Percentiles rank a stretch among this genome's conserved stretches.
Conservation (phyloP, 306 rosid genomes). For the Comarum palustre region DNA sequence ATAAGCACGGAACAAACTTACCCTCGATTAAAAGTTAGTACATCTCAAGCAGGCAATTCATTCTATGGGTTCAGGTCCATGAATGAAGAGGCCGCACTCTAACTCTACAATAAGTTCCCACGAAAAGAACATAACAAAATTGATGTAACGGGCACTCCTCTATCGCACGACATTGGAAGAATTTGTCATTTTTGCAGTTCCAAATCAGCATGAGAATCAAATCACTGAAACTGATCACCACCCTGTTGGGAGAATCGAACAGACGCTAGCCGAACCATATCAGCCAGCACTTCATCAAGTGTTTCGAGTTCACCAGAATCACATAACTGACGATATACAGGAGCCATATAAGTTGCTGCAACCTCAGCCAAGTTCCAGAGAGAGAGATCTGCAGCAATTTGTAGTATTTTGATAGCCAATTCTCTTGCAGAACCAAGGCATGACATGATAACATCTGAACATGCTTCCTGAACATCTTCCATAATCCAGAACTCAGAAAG, state of each 20-base stretch:
- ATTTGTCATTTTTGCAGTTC: not conserved
- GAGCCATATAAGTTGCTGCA: conserved; percentile 62
- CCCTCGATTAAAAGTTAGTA: not conserved
- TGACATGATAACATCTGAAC: conserved; percentile 53
- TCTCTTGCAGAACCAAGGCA: conserved; percentile 53
- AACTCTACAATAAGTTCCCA: not conserved
- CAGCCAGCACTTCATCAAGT: conserved; percentile 56
- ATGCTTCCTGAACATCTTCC: conserved; percentile 57
- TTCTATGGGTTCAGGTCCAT: not conserved
- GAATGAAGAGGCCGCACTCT: not conserved
- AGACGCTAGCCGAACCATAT: conserved; percentile 64
- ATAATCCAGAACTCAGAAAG: conserved; percentile 72
- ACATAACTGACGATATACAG: conserved; percentile 58
- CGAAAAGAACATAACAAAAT: not conserved
- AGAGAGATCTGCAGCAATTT: conserved; percentile 54
- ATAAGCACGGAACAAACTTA: not conserved
- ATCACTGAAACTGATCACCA: conserved; percentile 12
- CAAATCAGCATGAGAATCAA: not conserved
- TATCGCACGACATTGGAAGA: not conserved
- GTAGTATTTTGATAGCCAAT: conserved; percentile 48
- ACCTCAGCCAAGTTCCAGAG: conserved; percentile 65
- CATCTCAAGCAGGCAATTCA: conserved; percentile 2
- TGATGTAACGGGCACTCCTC: not conserved
- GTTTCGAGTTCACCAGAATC: conserved; percentile 70
- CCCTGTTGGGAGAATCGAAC: conserved; percentile 53